Evolutionary conservation across 805 yeast species (phyloP), one percentile per base, ranked within the genome.

Genomic region (Ogataea paraovalis): DNA sequence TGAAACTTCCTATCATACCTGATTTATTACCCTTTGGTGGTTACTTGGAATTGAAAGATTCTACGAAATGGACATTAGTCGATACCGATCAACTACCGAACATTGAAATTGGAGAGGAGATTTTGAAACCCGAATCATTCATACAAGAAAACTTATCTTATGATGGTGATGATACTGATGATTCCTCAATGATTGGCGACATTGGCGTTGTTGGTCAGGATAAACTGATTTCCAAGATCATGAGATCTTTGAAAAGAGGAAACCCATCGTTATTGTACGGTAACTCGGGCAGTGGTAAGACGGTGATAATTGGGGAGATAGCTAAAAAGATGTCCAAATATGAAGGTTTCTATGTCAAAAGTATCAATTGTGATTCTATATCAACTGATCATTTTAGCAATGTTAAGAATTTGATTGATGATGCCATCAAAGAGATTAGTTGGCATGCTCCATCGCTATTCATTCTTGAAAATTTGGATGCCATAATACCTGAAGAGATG

Each of bases 381-480:
- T 71, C 83, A 54, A 82, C 78, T 52, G 90, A 85, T 53, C 75
- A 72, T 22, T 62, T 74, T 76, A 53, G 78, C 71, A 49, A 68
- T 71, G 42, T 61, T 73, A 51, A 60, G 60, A 54, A 68, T 67
- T 48, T 73, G 76, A 74, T 62, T 75, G 58, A 75, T 66, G 54
- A 75, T 66, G 48, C 80, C 79, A 46, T 77, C 79, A 47, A 52
- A n/a, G 64, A 67, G 27, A 44, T 63, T 4, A 48, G 56, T 18
- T 89, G 96, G 96, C 78, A 82, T 59, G 74, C 85, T 14, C 97
- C 97, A 0, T 72, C 91, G 1, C 67, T 89, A 2, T 60, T 92
- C 2, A 67, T 91, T 0, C 62, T 92, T 19, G 98, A 92, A 55
- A 89, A 90, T 52, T 62, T 89, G 14, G 96, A 91, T 54, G 75